Evolutionary conservation across 352 stramenopile species (phyloP), one percentile per base, ranked within the genome.

Genomic region (Plasmopara muralis): DNA sequence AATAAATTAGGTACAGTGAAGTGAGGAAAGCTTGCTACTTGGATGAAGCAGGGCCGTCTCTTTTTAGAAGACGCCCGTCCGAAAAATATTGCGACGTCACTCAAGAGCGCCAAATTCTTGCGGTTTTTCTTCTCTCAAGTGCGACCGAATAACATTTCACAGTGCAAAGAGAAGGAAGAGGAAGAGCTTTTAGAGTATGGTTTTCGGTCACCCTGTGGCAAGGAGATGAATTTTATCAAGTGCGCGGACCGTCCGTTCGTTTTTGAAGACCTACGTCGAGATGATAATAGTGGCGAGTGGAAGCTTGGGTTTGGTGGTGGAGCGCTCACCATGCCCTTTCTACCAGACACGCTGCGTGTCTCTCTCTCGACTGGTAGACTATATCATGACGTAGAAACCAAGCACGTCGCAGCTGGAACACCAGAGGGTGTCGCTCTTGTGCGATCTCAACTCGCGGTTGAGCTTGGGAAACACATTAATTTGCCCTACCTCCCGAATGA

Each of bases 161-260:
- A 51, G 9, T 51, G 31, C 25, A 62, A 66, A 2, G 55, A 44
- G 5, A 35, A 52, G n/a, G 53, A 75, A 4, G 53, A 66, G 37
- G 57, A 60, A 12, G 43, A 59, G 12, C 80, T 89, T 37, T 56
- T 84, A 10, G 80, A 90, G 50, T 91, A 91, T 30, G 72, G 74
- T 6, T 89, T 70, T 46, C 66, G 67, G 12, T 92, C 82, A 1
- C 82, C 82, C 6, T 92, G 82, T 30, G 82, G 82, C 16, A 84
- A 85, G 35, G 82, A 92, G 57, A 89, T 87, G 71, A 92, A 92
- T 56, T 90, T 85, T 52, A 90, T 92, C 68, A 92, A 92, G 60
- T 87, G 74, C 60, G 79, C 82, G 6, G 82, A 92, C 55, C 77
- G 73, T 0, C 79, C 82, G 18, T 69, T 90, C 31, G 82, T 92